These are phyloP conservation scores for Pseudoturritis turrita DNA, from an alignment of 345 rosid species.

Conservation along the genomic window DNA sequence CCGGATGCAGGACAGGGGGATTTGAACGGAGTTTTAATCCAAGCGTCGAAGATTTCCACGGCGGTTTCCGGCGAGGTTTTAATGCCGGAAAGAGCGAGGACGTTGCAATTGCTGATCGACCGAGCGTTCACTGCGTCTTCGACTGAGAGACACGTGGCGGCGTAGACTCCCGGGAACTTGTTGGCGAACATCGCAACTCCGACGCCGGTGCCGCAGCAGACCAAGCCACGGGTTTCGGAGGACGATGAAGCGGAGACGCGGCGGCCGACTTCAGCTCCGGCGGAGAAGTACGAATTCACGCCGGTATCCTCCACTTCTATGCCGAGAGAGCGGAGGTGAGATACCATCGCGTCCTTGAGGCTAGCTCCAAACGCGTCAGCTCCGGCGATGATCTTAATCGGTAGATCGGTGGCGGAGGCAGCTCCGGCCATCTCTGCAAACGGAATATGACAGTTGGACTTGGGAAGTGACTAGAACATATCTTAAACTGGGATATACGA, in stretches of 20 bases:
- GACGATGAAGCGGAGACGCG: constrained; percentile 54
- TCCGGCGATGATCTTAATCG: constrained; percentile 55
- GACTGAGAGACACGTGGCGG: constrained; percentile 65
- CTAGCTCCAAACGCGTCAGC: constrained; percentile 63
- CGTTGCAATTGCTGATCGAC: constrained; percentile 77
- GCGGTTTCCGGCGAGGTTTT: constrained; percentile 57
- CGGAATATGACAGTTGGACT: not conserved
- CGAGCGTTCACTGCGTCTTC: constrained; percentile 67
- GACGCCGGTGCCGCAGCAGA: constrained; percentile 76
- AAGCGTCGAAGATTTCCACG: constrained; percentile 55
- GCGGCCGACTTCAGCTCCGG: constrained; percentile 82
- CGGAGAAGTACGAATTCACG: constrained; percentile 66
- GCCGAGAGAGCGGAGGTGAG: constrained; percentile 71
- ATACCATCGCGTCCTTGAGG: constrained; percentile 62
- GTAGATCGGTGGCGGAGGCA: constrained; percentile 9
- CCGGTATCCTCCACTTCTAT: constrained; percentile 82
- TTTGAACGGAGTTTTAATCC: constrained; percentile 72
- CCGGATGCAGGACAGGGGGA: constrained; percentile 74
- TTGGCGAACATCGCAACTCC: constrained; percentile 87
- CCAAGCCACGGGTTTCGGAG: constrained; percentile 50
- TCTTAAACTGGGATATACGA: not conserved
- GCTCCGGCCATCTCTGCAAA: constrained; percentile 23
- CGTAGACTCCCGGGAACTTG: constrained; percentile 81
- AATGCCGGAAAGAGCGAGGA: constrained; percentile 70
- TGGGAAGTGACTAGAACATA: not conserved